Percentiles rank a stretch among this genome's conserved stretches.
phyloP scores from a whole-genome alignment of 169 alveolate species.

The Plasmodium relictum region DNA sequence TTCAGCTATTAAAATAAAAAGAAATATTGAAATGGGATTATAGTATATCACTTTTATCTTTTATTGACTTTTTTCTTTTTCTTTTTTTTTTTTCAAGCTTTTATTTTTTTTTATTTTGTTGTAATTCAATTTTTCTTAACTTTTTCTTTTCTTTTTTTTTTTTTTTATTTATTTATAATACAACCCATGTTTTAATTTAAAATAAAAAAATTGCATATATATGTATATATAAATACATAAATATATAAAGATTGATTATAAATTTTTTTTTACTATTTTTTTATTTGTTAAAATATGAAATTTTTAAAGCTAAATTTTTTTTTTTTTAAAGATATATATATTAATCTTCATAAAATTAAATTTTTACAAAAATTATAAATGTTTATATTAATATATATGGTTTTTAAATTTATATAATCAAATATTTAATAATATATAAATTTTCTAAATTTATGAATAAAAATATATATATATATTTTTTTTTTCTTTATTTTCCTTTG shows the following conservation, averaged over 20 bases:
- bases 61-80: slow-evolving; percentile 8
- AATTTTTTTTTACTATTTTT: neutral
- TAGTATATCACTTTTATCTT: neutral
- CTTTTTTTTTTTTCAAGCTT: neutral
- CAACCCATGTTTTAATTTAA: slow-evolving; percentile 28
- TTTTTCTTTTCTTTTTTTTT: slow-evolving; percentile 20
- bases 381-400: neutral
- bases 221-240: neutral
- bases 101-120: slow-evolving; percentile 3
- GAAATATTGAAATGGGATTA: too few species aligned
- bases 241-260: neutral
- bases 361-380: neutral
- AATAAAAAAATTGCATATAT: neutral
- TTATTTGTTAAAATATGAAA: neutral
- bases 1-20: too few species aligned
- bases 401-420: neutral
- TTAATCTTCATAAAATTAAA: neutral
- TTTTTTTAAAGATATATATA: neutral
- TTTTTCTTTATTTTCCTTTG: too few species aligned
- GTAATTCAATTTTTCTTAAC: neutral
- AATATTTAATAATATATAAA: slow-evolving; percentile 3
- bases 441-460: neutral
- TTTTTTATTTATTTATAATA: slow-evolving; percentile 14
- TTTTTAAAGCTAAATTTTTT: neutral
- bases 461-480: too few species aligned